Percentiles rank a stretch among this genome's conserved stretches.
Evolutionary conservation across 345 rosid genomes (phyloP).

Genomic region (Conringia planisiliqua): DNA sequence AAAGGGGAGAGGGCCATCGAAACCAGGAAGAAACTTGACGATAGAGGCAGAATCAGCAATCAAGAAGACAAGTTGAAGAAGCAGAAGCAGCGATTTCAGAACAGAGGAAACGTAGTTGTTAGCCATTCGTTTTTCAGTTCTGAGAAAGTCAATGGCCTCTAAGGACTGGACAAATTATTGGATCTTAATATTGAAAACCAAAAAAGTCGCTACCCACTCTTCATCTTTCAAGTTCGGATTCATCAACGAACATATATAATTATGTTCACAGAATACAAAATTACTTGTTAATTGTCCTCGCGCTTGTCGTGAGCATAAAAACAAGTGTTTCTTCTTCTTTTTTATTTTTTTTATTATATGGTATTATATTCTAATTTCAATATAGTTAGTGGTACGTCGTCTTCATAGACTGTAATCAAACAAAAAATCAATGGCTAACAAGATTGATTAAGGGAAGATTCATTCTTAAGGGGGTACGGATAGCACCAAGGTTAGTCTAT

Average conservation of each 20-base stretch:
- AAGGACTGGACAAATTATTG: background rate
- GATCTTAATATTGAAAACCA: background rate
- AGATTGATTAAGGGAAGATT: constrained; percentile 15
- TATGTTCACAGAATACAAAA: background rate
- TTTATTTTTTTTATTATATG: too few relatives aligned
- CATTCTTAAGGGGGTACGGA: background rate
- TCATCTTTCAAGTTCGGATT: background rate
- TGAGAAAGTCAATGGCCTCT: too few relatives aligned
- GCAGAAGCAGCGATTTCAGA: background rate
- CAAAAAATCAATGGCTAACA: constrained; percentile 11
- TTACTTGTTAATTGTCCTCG: background rate
- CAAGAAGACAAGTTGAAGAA: constrained; percentile 6
- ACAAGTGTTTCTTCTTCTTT: too few relatives aligned
- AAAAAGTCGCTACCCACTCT: background rate
- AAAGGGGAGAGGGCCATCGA: constrained; percentile 14
- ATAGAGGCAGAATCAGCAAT: background rate
- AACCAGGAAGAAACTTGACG: constrained; percentile 11
- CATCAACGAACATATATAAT: background rate
- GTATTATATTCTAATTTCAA: background rate
- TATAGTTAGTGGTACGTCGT: background rate
- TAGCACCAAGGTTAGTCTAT: background rate
- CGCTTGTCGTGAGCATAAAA: background rate
- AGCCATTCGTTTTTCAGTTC: background rate
- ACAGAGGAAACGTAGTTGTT: background rate
- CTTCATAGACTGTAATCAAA: background rate